Conservation (phyloP, 441 rosid genomes). For the Dalechampia spathulata region DNA sequence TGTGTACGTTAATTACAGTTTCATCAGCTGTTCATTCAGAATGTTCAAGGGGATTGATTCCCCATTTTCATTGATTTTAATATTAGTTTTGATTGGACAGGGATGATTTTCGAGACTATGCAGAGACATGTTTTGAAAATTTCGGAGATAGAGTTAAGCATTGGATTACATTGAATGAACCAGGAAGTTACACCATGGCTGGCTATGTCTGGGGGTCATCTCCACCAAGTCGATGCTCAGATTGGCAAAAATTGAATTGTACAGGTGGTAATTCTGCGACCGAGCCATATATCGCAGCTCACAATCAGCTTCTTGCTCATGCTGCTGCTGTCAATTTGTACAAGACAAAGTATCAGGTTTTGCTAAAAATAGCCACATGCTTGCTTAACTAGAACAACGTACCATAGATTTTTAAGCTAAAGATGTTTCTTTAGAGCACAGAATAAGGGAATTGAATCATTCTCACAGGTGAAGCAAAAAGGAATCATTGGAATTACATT, state of each 20-base stretch:
- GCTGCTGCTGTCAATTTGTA: constrained; percentile 47
- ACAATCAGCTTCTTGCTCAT: constrained; percentile 60
- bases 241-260: constrained; percentile 29
- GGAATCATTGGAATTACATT: constrained; percentile 54
- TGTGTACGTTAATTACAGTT: constrained; percentile 18
- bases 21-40: too few relatives aligned
- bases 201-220: constrained; percentile 31
- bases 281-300: constrained; percentile 51
- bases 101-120: constrained; percentile 38
- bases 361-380: too few relatives aligned
- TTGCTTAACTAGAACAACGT: too few relatives aligned
- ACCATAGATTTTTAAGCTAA: too few relatives aligned
- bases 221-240: constrained; percentile 51
- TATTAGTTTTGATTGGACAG: constrained; percentile 7
- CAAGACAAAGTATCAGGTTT: constrained; percentile 37
- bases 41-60: too few relatives aligned
- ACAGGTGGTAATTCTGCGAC: constrained; percentile 37
- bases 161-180: constrained; percentile 73
- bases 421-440: too few relatives aligned
- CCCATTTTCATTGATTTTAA: too few relatives aligned
- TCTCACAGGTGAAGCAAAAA: constrained; percentile 23
- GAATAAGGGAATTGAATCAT: too few relatives aligned
- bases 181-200: constrained; percentile 14
- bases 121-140: constrained; percentile 37
- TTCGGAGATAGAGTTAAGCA: constrained; percentile 63